Evolutionary conservation across 257 asterid species (phyloP).

Genomic region (Plantago major): DNA sequence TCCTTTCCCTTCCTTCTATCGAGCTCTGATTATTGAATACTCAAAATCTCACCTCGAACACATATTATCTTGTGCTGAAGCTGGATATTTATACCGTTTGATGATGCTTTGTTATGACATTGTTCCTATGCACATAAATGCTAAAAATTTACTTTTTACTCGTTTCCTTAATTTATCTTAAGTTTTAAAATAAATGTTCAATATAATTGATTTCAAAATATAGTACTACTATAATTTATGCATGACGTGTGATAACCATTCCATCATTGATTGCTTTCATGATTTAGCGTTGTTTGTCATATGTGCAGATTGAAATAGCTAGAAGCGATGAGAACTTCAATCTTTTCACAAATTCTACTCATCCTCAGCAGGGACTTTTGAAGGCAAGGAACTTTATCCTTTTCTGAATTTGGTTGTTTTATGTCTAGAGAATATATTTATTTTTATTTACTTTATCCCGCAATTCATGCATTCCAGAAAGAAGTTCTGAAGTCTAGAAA

Average conservation of each 20-base stretch:
- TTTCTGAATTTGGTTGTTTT: constrained; percentile 10
- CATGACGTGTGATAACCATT: neutral
- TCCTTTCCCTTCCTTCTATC: no score
- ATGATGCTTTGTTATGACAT: neutral
- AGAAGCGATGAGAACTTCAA: constrained; percentile 50
- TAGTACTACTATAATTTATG: neutral
- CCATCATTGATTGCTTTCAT: constrained; percentile 10
- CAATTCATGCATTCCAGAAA: constrained; percentile 57
- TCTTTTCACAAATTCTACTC: constrained; percentile 60
- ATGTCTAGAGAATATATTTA: constrained; percentile 18
- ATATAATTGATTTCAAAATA: neutral
- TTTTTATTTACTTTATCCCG: constrained; percentile 16
- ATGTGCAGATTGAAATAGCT: constrained; percentile 78
- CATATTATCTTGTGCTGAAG: neutral
- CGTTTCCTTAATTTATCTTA: neutral
- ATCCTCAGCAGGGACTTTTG: constrained; percentile 76
- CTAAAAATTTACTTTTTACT: neutral
- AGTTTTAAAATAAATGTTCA: neutral
- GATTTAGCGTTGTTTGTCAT: constrained; percentile 6
- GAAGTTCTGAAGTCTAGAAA: constrained; percentile 96
- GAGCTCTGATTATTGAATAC: neutral
- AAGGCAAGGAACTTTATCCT: constrained; percentile 55
- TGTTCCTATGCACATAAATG: neutral
- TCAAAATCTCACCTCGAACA: neutral
- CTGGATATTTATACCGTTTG: neutral